A percentile compares a stretch with the other conserved stretches of the same genome.
phyloP scores from a whole-genome alignment of 495 filamentous ascomycete genomes.

The Daldinia decipiens region DNA sequence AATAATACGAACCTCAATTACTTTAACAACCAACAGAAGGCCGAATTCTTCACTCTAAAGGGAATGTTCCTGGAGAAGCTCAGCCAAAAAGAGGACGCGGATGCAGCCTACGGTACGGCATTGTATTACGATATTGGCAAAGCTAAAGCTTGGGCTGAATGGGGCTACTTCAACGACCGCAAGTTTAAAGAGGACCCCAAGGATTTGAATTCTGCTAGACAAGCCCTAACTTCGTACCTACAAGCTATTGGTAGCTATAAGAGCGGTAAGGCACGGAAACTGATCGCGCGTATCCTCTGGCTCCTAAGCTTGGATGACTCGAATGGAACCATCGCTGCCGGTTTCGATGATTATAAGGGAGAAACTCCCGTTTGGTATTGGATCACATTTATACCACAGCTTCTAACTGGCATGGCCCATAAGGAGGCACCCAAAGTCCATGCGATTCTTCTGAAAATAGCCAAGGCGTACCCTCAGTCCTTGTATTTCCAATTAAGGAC shows the following conservation, averaged over 20 bases:
- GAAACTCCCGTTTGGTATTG: constrained; percentile 98
- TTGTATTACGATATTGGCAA: constrained; percentile 94
- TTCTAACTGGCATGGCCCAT: constrained; percentile 86
- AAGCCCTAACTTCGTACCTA: constrained; percentile 94
- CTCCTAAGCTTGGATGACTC: constrained; percentile 92
- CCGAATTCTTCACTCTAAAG: constrained; percentile 98
- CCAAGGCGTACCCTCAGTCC: constrained; percentile 92
- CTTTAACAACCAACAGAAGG: constrained; percentile 94
- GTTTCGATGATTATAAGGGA: constrained; percentile 94
- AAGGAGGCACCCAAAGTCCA: constrained; percentile 89
- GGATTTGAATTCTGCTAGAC: constrained; percentile 81
- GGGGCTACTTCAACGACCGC: constrained; percentile 97
- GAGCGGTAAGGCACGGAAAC: constrained; percentile 93
- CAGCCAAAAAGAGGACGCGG: constrained; percentile 85
- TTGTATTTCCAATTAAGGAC: constrained; percentile 95
- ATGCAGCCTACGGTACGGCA: constrained; percentile 92
- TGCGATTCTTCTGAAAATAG: constrained; percentile 86
- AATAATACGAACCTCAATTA: constrained; percentile 99
- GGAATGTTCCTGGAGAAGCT: constrained; percentile 99
- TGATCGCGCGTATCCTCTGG: constrained; percentile 96
- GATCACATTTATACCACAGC: constrained; percentile 98
- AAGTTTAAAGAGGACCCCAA: constrained; percentile 89
- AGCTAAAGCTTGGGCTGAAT: constrained; percentile 98
- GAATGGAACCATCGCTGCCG: constrained; percentile 77
- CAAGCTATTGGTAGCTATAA: constrained; percentile 96